Evolutionary conservation across 495 filamentous ascomycete species (phyloP).

Genomic region (Aspergillus diversus): DNA sequence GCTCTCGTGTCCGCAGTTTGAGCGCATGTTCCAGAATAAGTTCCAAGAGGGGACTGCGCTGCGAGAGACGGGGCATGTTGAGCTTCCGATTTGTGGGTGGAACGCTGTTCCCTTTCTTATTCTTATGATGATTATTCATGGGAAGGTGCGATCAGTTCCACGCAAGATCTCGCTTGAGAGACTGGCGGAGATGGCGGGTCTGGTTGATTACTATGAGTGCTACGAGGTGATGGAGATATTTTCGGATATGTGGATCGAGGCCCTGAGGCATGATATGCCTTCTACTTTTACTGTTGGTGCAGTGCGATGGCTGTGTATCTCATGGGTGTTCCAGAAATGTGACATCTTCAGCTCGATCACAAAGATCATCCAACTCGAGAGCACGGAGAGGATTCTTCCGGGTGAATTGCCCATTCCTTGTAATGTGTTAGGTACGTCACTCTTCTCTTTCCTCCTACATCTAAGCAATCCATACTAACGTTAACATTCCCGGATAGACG

Average conservation of each 20-base stretch:
- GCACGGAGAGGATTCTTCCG: background rate
- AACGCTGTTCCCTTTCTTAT: background rate
- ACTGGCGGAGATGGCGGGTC: conserved; percentile 1
- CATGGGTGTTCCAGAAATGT: conserved; percentile 11
- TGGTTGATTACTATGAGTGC: conserved; percentile 18
- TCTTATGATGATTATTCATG: conserved; percentile 15
- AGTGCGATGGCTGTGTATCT: conserved; percentile 4
- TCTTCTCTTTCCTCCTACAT: background rate
- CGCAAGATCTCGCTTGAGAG: background rate
- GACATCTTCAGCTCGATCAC: conserved; percentile 5
- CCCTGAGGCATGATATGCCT: background rate
- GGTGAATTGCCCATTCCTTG: background rate
- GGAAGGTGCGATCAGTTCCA: background rate
- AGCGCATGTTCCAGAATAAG: background rate
- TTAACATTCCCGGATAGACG: background rate
- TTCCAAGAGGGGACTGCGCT: conserved; percentile 11
- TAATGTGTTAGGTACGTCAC: background rate
- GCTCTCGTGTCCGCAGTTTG: conserved; percentile 9
- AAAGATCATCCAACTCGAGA: background rate
- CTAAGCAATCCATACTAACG: background rate
- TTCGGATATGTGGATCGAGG: conserved; percentile 12
- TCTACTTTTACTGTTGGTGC: background rate
- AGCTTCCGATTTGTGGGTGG: background rate
- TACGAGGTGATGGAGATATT: conserved; percentile 11
- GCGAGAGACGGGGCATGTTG: background rate